Evolutionary conservation across 768 basidiomycete genomes (phyloP), one percentile per base, ranked within the genome.

Genomic region (Vararia minispora): DNA sequence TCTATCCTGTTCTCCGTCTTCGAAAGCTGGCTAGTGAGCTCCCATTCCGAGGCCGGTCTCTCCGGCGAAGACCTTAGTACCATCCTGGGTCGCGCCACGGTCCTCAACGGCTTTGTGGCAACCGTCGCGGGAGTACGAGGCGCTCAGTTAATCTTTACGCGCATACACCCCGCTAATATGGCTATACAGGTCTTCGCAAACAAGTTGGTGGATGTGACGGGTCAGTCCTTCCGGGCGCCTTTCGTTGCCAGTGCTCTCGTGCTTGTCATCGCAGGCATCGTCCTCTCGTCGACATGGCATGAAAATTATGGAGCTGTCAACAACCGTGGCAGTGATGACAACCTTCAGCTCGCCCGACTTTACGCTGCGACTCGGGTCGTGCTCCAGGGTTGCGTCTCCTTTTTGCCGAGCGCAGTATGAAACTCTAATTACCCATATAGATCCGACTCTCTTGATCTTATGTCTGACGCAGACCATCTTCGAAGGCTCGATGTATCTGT

Each of bases 401-500:
- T n/a, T n/a, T n/a, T n/a, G n/a, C n/a, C n/a, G n/a, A n/a, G n/a
- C n/a, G n/a, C n/a, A n/a, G n/a, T n/a, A n/a, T n/a, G n/a, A n/a
- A n/a, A n/a, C n/a, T n/a, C n/a, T n/a, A n/a, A n/a, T n/a, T n/a
- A n/a, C n/a, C n/a, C n/a, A n/a, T n/a, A n/a, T 50, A 81, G 81
- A 84, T 51, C 67, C 71, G 1, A 50, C 71, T 33, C 64, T 86
- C 8, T 58, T 83, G 43, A 69, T 70, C 18, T 68, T 86, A 16
- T 79, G 81, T 23, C 58, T 85, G 37, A 76, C 76, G 0, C 82
- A 86, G 57, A 86, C 83, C 1, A 81, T 78, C 57, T 86, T 86
- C 52, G 82, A 86, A 53, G 84, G 83, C 2, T 81, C 79, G 5
- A 83, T 85, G 82, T 85, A 86, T 57, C 69, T 85, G 43, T 86